A percentile compares a stretch with the other conserved stretches of the same genome.
phyloP scores from a whole-genome alignment of 75 land plant genomes.

The Cunninghamia lanceolata region DNA sequence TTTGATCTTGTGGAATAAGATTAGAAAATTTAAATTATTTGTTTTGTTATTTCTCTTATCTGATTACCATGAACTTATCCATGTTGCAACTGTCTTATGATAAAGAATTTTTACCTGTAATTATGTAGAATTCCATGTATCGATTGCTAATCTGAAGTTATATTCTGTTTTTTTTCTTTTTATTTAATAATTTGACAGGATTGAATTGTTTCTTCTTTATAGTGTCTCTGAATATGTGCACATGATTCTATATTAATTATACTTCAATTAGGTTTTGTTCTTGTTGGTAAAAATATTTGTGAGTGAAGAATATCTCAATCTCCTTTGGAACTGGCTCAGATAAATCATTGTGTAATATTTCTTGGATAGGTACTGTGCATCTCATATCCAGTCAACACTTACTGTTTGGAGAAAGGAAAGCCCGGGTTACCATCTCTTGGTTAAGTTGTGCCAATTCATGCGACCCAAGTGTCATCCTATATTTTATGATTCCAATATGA shows the following conservation, averaged over 20 bases:
- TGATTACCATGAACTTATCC: not conserved
- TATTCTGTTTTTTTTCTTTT: not conserved
- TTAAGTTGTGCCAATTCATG: slow-evolving; percentile 69
- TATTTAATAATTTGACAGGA: not conserved
- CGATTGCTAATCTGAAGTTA: not conserved
- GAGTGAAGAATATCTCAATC: not conserved
- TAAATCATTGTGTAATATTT: not conserved
- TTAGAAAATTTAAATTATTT: slow-evolving; percentile 2
- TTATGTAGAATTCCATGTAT: not conserved
- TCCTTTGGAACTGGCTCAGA: not conserved
- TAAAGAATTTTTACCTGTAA: not conserved
- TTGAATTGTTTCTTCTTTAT: not conserved
- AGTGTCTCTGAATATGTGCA: not conserved
- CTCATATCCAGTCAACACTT: slow-evolving; percentile 66
- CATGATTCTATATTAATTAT: slow-evolving; percentile 1
- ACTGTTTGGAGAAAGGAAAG: slow-evolving; percentile 55
- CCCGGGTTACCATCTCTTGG: slow-evolving; percentile 38
- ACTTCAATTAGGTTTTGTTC: not conserved
- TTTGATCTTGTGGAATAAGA: not conserved
- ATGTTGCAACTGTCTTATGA: not conserved
- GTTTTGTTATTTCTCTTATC: not conserved
- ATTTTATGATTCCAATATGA: slow-evolving; percentile 83
- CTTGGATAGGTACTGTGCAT: slow-evolving; percentile 60
- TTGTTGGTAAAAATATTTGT: not conserved
- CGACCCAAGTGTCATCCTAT: slow-evolving; percentile 91